A percentile compares a stretch with the other conserved stretches of the same genome.
phyloP scores from a whole-genome alignment of 129 eudicot species.

The Scalesia atractyloides region DNA sequence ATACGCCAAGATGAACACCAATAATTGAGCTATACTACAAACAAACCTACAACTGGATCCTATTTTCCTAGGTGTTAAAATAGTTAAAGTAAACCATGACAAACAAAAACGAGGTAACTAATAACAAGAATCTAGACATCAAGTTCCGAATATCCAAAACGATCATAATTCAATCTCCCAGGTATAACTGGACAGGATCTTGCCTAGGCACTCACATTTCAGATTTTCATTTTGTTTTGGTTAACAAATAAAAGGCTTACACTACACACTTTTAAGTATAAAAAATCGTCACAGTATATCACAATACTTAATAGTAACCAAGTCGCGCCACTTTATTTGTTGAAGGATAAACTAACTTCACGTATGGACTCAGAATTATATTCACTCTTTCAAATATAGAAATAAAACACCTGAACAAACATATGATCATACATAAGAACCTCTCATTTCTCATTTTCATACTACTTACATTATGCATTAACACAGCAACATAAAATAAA shows the following conservation, averaged over 20 bases:
- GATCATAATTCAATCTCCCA: too few species aligned
- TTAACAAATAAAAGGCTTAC: not conserved
- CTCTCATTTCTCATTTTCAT: slow-evolving; percentile 2
- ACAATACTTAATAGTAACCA: not conserved
- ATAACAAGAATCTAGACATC: too few species aligned
- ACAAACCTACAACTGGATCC: too few species aligned
- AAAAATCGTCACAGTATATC: not conserved
- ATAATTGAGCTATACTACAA: too few species aligned
- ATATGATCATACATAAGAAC: not conserved
- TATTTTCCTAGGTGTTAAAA: too few species aligned
- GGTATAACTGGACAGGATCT: too few species aligned
- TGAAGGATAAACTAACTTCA: not conserved
- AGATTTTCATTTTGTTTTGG: not conserved
- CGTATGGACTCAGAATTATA: not conserved
- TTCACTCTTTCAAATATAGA: not conserved
- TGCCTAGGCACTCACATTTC: too few species aligned
- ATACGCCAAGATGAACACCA: too few species aligned
- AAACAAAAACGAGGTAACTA: too few species aligned
- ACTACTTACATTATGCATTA: not conserved
- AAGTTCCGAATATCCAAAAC: too few species aligned
- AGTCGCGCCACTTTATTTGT: slow-evolving; percentile 2
- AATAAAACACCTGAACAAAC: not conserved
- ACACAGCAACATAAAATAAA: too few species aligned
- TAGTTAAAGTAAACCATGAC: too few species aligned
- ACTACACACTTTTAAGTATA: not conserved